Percentiles rank a stretch among this genome's conserved stretches.
These are phyloP conservation scores for Rauvolfia tetraphylla DNA, from an alignment of 257 asterid genomes.

Conservation along the genomic window DNA sequence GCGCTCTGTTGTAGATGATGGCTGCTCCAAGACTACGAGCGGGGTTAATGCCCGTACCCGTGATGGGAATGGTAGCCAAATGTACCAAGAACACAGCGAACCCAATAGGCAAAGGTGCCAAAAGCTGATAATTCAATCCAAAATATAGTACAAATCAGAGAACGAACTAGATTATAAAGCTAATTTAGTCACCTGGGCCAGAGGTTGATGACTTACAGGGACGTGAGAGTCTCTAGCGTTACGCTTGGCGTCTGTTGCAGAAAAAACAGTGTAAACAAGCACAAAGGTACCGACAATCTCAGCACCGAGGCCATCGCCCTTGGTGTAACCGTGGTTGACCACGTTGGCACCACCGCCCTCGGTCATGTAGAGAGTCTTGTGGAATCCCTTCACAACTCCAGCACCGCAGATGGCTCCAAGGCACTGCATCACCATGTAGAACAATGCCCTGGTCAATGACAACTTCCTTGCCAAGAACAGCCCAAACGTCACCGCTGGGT, in stretches of 20 bases:
- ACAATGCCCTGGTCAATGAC: constrained; percentile 33
- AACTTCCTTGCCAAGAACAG: constrained; percentile 36
- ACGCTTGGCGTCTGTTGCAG: constrained; percentile 41
- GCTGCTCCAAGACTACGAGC: constrained; percentile 22
- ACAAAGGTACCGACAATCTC: constrained; percentile 37
- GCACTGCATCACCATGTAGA: constrained; percentile 43
- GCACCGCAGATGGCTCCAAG: constrained; percentile 45
- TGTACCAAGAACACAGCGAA: constrained; percentile 41
- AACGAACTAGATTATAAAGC: no score
- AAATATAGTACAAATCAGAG: no score
- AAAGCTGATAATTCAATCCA: constrained; percentile 4
- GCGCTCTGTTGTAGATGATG: no score
- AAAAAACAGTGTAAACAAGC: no score
- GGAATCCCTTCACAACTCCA: constrained; percentile 33
- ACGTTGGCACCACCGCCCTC: constrained; percentile 38
- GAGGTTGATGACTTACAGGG: constrained; percentile 25
- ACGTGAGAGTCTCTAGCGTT: constrained; percentile 42
- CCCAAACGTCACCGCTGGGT: constrained; percentile 42
- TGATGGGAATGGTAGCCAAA: constrained; percentile 36
- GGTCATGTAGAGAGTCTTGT: constrained; percentile 16
- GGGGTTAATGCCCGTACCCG: constrained; percentile 41
- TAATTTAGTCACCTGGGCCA: not conserved
- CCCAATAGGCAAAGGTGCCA: constrained; percentile 40
- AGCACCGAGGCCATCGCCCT: constrained; percentile 40
- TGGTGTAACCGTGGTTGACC: constrained; percentile 31